Conservation (phyloP, 495 filamentous ascomycete species). For the Glutinoglossum americanum region DNA sequence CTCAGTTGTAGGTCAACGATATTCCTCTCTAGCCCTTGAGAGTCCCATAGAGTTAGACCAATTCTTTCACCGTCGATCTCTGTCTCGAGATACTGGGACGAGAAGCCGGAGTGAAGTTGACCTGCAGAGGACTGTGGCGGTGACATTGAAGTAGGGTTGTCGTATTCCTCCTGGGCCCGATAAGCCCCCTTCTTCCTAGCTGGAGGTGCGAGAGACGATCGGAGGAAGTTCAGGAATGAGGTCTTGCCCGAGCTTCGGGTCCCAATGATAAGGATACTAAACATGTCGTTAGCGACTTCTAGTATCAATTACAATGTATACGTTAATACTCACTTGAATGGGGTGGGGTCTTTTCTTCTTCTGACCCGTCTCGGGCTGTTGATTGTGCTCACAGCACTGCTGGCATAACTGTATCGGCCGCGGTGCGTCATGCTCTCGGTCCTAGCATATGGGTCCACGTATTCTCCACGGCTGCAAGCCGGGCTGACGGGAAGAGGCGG, state of each 20-base stretch:
- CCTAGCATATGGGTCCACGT: slow-evolving; percentile 52
- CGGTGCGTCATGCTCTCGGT: slow-evolving; percentile 94
- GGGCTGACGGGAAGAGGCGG: slow-evolving; percentile 12
- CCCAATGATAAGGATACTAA: slow-evolving; percentile 79
- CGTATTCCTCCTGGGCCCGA: slow-evolving; percentile 24
- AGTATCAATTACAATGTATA: not conserved
- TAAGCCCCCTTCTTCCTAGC: slow-evolving; percentile 43
- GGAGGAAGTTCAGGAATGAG: slow-evolving; percentile 89
- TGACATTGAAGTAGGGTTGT: slow-evolving; percentile 20
- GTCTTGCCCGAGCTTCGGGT: slow-evolving; percentile 83
- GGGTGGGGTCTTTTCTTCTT: slow-evolving; percentile 87
- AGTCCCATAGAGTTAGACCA: slow-evolving; percentile 90
- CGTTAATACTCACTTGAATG: slow-evolving; percentile 98
- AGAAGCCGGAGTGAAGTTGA: slow-evolving; percentile 34
- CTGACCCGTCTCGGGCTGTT: slow-evolving; percentile 85
- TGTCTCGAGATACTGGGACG: slow-evolving; percentile 75
- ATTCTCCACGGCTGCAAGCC: slow-evolving; percentile 13
- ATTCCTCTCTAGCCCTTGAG: slow-evolving; percentile 78
- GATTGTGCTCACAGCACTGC: slow-evolving; percentile 73
- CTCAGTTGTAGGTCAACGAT: slow-evolving; percentile 84
- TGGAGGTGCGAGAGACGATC: slow-evolving; percentile 58
- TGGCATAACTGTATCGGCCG: slow-evolving; percentile 91
- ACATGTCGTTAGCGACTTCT: slow-evolving; percentile 3
- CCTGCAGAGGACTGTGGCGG: slow-evolving; percentile 15
- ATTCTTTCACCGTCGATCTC: slow-evolving; percentile 86